Evolutionary conservation across 768 basidiomycete species (phyloP), one percentile per base, ranked within the genome.

Genomic region (Mycena polygramma): DNA sequence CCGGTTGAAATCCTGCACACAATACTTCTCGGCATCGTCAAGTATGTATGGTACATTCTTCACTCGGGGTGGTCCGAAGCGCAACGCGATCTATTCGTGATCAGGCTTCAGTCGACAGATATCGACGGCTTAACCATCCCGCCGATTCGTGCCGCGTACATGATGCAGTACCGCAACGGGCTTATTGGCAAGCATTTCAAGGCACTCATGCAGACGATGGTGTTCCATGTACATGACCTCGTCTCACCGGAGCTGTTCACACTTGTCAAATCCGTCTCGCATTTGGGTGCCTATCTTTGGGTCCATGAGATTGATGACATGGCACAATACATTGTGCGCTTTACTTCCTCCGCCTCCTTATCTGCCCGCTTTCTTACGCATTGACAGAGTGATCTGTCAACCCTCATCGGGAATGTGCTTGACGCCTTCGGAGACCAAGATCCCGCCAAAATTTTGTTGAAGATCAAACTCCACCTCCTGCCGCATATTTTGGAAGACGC

Each of bases 111-210:
- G 73, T 80, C 73, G 66, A 72, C 66, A 10, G 75, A 65, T 30
- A 46, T 73, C 17, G 52, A 19, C 62, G 74, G 76, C 0, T 45
- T 79, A 7, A 45, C 43, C 10, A 15, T 45, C 43, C 43, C 43
- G 4, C 43, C 43, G 11, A 17, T 45, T 15, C 75, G 72, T 7
- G 81, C 77, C 0, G 43, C 55, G 0, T 82, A 82, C 57, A 80
- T 84, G 22, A 75, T 81, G 6, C 78, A 82, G 58, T 83, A 83
- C 62, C 55, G 58, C 0, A 81, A 80, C 43, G 70, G 69, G 0
- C 74, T 84, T 1, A 78, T 83, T n/a, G 82, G 82, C 0, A 77
- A 77, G 22, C 82, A 83, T 35, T 79, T 83, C 70, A 81, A 82
- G 52, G 77, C 76, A 0, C 26, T 84, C 0, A 75, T 76, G 60